These are phyloP conservation scores for Amanita jacksonii DNA, from an alignment of 768 basidiomycete genomes.

Conservation along the genomic window DNA sequence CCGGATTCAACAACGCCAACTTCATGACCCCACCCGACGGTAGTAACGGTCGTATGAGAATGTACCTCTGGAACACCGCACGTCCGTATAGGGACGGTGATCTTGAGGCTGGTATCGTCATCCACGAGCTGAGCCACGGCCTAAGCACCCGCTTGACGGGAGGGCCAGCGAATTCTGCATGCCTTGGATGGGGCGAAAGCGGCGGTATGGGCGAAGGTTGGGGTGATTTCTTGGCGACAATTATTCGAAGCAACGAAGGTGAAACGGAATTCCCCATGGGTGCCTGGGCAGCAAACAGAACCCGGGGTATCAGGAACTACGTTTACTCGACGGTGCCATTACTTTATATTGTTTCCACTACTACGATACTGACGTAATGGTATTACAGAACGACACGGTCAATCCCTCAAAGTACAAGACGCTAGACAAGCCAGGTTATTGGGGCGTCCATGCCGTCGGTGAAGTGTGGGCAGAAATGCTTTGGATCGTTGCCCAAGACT, in stretches of 20 bases:
- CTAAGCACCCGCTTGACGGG: slow-evolving; percentile 91
- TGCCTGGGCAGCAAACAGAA: slow-evolving; percentile 83
- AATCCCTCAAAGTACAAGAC: slow-evolving; percentile 95
- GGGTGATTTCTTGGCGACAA: slow-evolving; percentile 90
- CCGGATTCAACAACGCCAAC: slow-evolving; percentile 88
- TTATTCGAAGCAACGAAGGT: slow-evolving; percentile 62
- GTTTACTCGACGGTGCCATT: slow-evolving; percentile 62
- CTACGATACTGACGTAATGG: no score
- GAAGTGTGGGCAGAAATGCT: slow-evolving; percentile 95
- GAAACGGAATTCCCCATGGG: slow-evolving; percentile 89
- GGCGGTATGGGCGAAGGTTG: slow-evolving; percentile 99
- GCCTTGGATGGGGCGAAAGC: slow-evolving; percentile 91
- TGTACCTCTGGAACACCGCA: slow-evolving; percentile 94
- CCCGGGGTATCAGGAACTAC: slow-evolving; percentile 78
- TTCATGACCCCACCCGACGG: slow-evolving; percentile 84
- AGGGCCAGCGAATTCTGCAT: slow-evolving; percentile 86
- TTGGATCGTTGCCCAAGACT: slow-evolving; percentile 64
- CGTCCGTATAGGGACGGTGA: slow-evolving; percentile 91
- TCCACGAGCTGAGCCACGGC: slow-evolving; percentile 85
- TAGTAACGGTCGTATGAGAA: slow-evolving; percentile 85
- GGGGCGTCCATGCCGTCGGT: slow-evolving; percentile 87
- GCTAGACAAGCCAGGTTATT: slow-evolving; percentile 88
- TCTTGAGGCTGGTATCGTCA: slow-evolving; percentile 93
- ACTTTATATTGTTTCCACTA: neutral
- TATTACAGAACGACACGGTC: slow-evolving; percentile 24